phyloP scores from a whole-genome alignment of 2,329 filamentous ascomycete species.

The Cladosporium colombiae region DNA sequence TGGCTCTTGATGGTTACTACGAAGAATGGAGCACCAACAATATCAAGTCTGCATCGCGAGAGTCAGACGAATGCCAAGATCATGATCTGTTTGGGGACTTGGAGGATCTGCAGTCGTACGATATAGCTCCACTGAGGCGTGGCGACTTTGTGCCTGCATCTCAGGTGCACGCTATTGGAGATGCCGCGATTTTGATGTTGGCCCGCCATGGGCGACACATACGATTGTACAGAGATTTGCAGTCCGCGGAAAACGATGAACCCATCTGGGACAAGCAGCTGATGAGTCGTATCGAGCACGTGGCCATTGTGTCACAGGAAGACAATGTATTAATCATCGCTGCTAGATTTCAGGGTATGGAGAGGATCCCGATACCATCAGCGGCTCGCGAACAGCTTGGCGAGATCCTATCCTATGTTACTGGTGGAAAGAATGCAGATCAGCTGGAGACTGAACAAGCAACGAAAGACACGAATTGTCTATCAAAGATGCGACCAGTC shows the following conservation, averaged over 20 bases:
- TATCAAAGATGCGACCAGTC: neutral
- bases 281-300: constrained; percentile 22
- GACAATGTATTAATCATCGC: neutral
- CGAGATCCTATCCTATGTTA: neutral
- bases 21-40: constrained; percentile 8
- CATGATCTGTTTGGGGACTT: constrained; percentile 27
- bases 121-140: constrained; percentile 17
- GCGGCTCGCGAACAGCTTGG: neutral
- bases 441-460: neutral
- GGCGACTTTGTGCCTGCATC: neutral
- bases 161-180: constrained; percentile 25
- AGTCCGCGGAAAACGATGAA: constrained; percentile 17
- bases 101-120: constrained; percentile 20
- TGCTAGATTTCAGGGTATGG: neutral
- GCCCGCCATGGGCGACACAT: constrained; percentile 24
- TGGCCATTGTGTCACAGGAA: constrained; percentile 19
- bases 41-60: neutral
- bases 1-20: neutral
- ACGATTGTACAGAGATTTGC: constrained; percentile 28
- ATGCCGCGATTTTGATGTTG: constrained; percentile 30
- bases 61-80: constrained; percentile 23
- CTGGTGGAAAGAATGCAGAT: neutral
- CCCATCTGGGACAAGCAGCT: constrained; percentile 9
- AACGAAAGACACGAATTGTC: neutral
- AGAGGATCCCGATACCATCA: neutral